Percentiles rank a stretch among this genome's conserved stretches.
These are phyloP conservation scores for Podila epigama DNA, from an alignment of 192 early-diverging fungal genomes.

Conservation along the genomic window DNA sequence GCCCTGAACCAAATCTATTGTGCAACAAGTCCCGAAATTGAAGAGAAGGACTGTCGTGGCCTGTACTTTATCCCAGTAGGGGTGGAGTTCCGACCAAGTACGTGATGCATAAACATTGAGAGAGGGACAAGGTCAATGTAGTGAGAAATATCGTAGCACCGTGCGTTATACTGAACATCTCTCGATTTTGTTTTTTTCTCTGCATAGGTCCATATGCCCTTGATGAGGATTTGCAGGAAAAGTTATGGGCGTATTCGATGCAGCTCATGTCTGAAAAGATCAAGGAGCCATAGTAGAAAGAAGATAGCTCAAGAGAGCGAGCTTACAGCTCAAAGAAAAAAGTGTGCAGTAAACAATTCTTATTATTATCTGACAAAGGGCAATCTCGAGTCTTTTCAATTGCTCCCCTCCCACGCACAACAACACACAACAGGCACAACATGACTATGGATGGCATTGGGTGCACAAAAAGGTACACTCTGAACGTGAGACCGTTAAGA, in stretches of 20 bases:
- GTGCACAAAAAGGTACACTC: no score
- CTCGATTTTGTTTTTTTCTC: neutral
- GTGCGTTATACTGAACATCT: neutral
- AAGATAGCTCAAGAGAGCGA: no score
- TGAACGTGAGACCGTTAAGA: no score
- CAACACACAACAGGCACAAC: no score
- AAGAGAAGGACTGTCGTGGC: slow-evolving; percentile 52
- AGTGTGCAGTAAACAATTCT: no score
- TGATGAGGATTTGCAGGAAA: slow-evolving; percentile 6
- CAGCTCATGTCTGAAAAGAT: neutral
- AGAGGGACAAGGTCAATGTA: no score
- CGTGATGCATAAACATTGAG: neutral
- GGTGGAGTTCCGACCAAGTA: slow-evolving; percentile 18
- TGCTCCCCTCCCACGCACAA: no score
- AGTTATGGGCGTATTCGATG: slow-evolving; percentile 22
- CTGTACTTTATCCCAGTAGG: slow-evolving; percentile 44
- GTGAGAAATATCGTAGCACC: neutral
- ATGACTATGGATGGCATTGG: no score
- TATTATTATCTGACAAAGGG: no score
- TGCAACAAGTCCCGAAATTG: slow-evolving; percentile 63
- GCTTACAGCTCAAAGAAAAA: no score
- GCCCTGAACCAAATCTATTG: slow-evolving; percentile 57
- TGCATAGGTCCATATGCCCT: neutral
- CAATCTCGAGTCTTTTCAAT: no score
- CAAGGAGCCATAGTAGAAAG: neutral